Base-by-base conservation (phyloP, 2,329 filamentous ascomycete species). In the Aspergillus pseudoglaucus region DNA sequence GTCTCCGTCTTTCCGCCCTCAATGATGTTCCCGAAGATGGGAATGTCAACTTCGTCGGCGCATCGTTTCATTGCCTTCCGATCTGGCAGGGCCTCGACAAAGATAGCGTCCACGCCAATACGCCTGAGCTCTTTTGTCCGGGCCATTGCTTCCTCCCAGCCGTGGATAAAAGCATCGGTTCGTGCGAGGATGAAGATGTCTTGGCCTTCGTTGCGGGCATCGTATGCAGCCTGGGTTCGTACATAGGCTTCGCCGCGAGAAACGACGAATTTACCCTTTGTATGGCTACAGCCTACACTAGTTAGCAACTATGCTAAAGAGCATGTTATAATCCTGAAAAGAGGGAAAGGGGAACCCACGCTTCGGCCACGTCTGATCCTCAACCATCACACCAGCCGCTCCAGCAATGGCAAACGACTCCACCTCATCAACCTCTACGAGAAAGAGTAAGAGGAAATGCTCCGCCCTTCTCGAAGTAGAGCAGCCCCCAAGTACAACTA, bases 331-430 rank as follows among this genome's bases (percentile, higher is more conserved):
- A 27, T 27, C 25, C 25, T 10, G 25, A 27, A 12, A 12, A 4
- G 9, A 12, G 8, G 10, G 9, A 27, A 12, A 39, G 32, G 18
- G 33, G 66, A 53, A 27, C 25, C 10, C 4, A 30, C 25, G 25
- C 25, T 30, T 30, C 8, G 74, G 73, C 73, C 73, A 77, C 0
- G 69, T 73, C 51, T 75, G 74, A 46, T 76, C 73, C 47, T 76
- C 73, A 47, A 76, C 73, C 70, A 68, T 30, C 4, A 68, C 49
- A 0, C 67, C 65, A 3, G 66, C 65, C 1, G 65, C 65, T 0
- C 65, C 72, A 1, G 72, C 72, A 3, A 59, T 52, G 0, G 73
- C 73, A 53, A 70, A 75, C 9, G 62, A 63, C 52, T 75, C 65
- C 3, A 76, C 73, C 0, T 30, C 10, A 30, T 30, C 25, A 30